Conservation (phyloP, 2,329 filamentous ascomycete species). For the Botryotinia narcissicola region DNA sequence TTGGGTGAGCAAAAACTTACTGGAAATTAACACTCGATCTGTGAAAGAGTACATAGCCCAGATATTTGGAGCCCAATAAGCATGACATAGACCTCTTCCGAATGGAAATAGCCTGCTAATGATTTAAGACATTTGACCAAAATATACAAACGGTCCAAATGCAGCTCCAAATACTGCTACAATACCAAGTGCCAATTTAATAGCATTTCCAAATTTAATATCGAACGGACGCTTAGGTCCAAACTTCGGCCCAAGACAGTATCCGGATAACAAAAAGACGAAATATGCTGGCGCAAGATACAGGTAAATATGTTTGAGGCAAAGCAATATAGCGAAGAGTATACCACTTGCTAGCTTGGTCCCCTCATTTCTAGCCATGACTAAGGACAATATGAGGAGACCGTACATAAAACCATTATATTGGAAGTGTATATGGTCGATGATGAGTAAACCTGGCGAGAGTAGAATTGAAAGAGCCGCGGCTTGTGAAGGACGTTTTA, state of each 20-base stretch:
- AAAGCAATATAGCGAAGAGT: constrained; percentile 79
- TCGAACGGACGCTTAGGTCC: constrained; percentile 63
- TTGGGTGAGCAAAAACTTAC: constrained; percentile 46
- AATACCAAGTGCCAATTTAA: constrained; percentile 79
- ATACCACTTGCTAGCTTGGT: constrained; percentile 76
- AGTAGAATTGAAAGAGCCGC: constrained; percentile 86
- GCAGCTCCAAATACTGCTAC: constrained; percentile 70
- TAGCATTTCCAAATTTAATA: constrained; percentile 72
- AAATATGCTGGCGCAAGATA: constrained; percentile 97
- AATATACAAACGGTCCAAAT: constrained; percentile 83
- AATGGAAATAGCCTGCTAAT: constrained; percentile 88
- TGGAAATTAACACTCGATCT: constrained; percentile 77
- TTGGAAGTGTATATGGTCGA: constrained; percentile 98
- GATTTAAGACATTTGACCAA: constrained; percentile 81
- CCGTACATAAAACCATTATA: constrained; percentile 98
- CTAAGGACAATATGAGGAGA: constrained; percentile 79
- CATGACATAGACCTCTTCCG: constrained; percentile 88
- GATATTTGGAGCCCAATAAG: constrained; percentile 96
- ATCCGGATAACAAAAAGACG: constrained; percentile 82
- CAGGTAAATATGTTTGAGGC: constrained; percentile 97
- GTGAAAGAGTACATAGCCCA: constrained; percentile 96
- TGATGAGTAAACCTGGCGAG: constrained; percentile 90
- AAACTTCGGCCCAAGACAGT: constrained; percentile 80
- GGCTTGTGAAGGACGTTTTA: constrained; percentile 77
- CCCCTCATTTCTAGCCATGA: constrained; percentile 72